These are phyloP conservation scores for Emmonsiellopsis sp. DNA, from an alignment of 2,329 filamentous ascomycete genomes.

Conservation along the genomic window DNA sequence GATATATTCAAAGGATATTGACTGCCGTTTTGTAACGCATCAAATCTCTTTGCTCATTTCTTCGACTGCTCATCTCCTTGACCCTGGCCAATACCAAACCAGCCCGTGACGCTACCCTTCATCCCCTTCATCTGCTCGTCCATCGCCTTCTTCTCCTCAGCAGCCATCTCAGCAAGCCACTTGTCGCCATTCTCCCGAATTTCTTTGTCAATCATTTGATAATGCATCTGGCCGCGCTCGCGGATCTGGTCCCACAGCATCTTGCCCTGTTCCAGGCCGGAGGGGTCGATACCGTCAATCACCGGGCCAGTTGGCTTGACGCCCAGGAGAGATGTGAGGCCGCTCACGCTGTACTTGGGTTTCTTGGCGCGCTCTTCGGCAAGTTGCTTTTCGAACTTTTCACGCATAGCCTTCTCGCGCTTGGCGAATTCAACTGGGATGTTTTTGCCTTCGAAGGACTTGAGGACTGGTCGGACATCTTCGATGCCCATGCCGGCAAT, in stretches of 20 bases:
- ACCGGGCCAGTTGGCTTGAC: slow-evolving; percentile 57
- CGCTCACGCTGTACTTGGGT: slow-evolving; percentile 53
- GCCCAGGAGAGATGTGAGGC: slow-evolving; percentile 64
- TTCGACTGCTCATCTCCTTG: slow-evolving; percentile 3
- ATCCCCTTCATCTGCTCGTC: slow-evolving; percentile 88
- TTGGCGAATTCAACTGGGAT: slow-evolving; percentile 86
- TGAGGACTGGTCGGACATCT: slow-evolving; percentile 77
- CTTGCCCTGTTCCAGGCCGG: slow-evolving; percentile 80
- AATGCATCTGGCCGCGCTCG: slow-evolving; percentile 83
- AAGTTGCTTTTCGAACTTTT: slow-evolving; percentile 73
- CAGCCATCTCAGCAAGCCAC: slow-evolving; percentile 90
- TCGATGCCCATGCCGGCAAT: slow-evolving; percentile 85
- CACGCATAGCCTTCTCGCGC: slow-evolving; percentile 75
- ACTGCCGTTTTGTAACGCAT: not conserved
- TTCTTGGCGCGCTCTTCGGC: slow-evolving; percentile 58
- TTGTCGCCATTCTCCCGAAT: slow-evolving; percentile 89
- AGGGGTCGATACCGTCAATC: slow-evolving; percentile 57
- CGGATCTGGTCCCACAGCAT: slow-evolving; percentile 93
- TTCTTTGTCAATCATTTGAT: slow-evolving; percentile 79
- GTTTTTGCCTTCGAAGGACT: slow-evolving; percentile 79
- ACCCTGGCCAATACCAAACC: slow-evolving; percentile 33
- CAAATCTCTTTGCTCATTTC: not conserved
- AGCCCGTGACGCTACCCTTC: slow-evolving; percentile 65
- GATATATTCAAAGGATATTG: not conserved
- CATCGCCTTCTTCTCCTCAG: slow-evolving; percentile 76